Evolutionary conservation across 306 rosid genomes (phyloP), one percentile per base, ranked within the genome.

Genomic region (Sicyos edulis): DNA sequence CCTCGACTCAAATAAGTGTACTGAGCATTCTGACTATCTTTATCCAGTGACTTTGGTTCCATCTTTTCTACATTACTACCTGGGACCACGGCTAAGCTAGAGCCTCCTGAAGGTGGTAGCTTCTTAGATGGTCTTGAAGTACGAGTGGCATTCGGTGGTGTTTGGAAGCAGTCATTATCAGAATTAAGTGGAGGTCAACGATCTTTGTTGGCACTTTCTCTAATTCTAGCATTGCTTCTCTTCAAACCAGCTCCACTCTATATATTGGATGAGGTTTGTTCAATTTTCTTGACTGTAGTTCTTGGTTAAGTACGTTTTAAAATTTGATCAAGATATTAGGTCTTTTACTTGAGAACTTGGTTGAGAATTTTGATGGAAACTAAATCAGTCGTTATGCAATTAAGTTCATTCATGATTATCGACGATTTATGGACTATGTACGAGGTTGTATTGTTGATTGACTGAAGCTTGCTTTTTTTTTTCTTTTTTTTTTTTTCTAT

Each of bases 181-280:
- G 98, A 93, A 81, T 78, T 93, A 59, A 93, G 98, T 83, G 98
- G 98, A 71, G 98, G 98, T 54, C 98, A 93, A 81, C 89, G 98
- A 81, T 93, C 98, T 57, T 86, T 93, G 76, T 96, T 93, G 58
- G 98, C 98, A 71, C 96, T 93, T 70, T 90, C 97, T 72, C 82
- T 93, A 59, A 93, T 93, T 77, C 82, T 93, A 79, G 97, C 98
- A 15, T 84, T 93, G 83, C 97, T 93, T 78, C 96, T 93, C 54
- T 93, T 93, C 80, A 93, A 93, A 76, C 98, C 98, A 45, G 98
- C 98, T 80, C 98, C 97, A 63, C 93, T 93, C 13, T 93, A 93
- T 80, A 93, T 93, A 72, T 80, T 93, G 74, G 98, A 93, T 61
- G 98, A 93, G 98, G 98, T 88, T 83, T 49, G 76, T 45, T 47